Evolutionary conservation across 495 filamentous ascomycete genomes (phyloP).

Genomic region (Lasiosphaeriaceae sp.): DNA sequence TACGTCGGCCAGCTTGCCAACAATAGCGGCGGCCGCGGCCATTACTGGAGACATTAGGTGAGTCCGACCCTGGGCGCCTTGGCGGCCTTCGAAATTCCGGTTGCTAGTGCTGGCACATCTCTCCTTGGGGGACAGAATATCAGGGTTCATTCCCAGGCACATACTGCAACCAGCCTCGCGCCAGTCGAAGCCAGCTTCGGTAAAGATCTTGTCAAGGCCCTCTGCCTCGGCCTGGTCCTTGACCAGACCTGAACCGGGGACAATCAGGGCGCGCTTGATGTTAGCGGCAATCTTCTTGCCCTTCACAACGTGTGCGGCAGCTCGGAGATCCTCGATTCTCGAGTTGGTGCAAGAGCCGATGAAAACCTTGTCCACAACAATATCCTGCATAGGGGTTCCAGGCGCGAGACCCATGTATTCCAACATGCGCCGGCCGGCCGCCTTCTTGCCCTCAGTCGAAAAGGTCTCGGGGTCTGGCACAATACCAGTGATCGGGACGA

Average conservation of each 20-base stretch:
- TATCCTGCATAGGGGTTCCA: slow-evolving; percentile 85
- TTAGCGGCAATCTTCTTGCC: slow-evolving; percentile 82
- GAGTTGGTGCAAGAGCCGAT: slow-evolving; percentile 98
- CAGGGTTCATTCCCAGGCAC: slow-evolving; percentile 99
- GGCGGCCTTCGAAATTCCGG: slow-evolving; percentile 95
- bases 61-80: slow-evolving; percentile 89
- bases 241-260: slow-evolving; percentile 90
- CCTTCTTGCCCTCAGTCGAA: slow-evolving; percentile 68
- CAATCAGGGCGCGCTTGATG: slow-evolving; percentile 91
- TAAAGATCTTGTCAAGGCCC: slow-evolving; percentile 88
- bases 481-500: slow-evolving; percentile 83
- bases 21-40: slow-evolving; percentile 87
- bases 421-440: slow-evolving; percentile 72
- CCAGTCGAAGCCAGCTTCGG: slow-evolving; percentile 94
- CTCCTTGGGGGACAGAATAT: slow-evolving; percentile 91
- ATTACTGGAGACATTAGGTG: slow-evolving; percentile 97
- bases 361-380: slow-evolving; percentile 90
- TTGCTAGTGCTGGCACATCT: slow-evolving; percentile 94
- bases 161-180: slow-evolving; percentile 97
- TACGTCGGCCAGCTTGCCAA: slow-evolving; percentile 88
- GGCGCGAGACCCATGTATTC: slow-evolving; percentile 93
- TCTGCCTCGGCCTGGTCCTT: slow-evolving; percentile 91
- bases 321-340: slow-evolving; percentile 91
- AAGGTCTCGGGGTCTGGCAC: slow-evolving; percentile 91
- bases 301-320: slow-evolving; percentile 78